Evolutionary conservation across 179 eudicot species (phyloP), one percentile per base, ranked within the genome.

Genomic region (Patellifolia procumbens): DNA sequence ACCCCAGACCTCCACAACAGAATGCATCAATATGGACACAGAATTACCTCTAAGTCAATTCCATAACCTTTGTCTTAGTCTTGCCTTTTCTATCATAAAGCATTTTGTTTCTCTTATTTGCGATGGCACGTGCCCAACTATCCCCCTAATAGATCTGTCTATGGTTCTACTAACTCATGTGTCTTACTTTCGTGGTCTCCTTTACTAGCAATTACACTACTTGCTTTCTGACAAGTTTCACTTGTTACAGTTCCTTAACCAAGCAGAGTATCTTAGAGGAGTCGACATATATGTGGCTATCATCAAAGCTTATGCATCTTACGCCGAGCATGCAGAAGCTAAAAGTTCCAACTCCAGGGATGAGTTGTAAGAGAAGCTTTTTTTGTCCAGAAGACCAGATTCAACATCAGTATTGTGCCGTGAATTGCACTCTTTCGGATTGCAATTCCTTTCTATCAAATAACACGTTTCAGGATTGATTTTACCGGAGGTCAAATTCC

Each of bases 251-350:
- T 89, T 84, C 76, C 70, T 92, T 76, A 89, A 85, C 80, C 81
- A 85, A 83, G 90, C 79, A 42, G 98, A 92, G 78, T 94, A 90
- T 86, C 77, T 90, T 19, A 87, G 85, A 81, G 97, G 98, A 71
- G 86, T 90, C 8, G 88, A 85, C 70, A 61, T 90, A 10, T 94
- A 90, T 74, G 92, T 78, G 64, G 89, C 96, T 6, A 89, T 94
- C 51, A 89, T 94, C 85, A 86, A 85, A 86, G 87, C 91, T 48
- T 94, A 88, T 76, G 89, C 97, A 81, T 87, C 98, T 65, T 89
- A 81, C 53, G 78, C 37, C 12, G 88, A 85, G 73, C 80, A 80
- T 49, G 24, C 75, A 5, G 74, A 70, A 43, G 80, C 75, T 64
- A 83, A 79, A 76, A 79, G 69, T 68, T 77, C 86, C 65, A 88